Base-by-base conservation (phyloP, 139 green algal genomes). In the Pseudopediastrum boryanum region DNA sequence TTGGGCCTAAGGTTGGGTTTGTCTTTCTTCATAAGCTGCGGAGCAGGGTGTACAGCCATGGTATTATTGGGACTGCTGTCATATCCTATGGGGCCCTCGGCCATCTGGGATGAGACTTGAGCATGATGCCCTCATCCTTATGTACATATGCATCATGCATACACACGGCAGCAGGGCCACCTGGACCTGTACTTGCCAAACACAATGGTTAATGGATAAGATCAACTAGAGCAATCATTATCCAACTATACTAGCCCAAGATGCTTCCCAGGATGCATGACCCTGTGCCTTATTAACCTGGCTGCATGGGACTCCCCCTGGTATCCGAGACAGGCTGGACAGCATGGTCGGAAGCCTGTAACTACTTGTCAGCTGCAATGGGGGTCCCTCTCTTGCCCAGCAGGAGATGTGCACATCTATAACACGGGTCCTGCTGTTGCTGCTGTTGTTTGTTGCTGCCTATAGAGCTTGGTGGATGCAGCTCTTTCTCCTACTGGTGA, bases 381-480 rank as follows among this genome's bases (percentile, higher is more conserved):
- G 9, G n/a, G 33, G 33, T 25, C 29, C 10, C 21, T 10, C 36
- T 51, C 12, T 51, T 19, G 8, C 27, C 7, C n/a, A 9, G 3
- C 51, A 75, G 63, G 64, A 75, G 5, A 50, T 51, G 16, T 16
- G 19, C 16, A 12, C 35, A 52, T 54, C 31, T 4, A 8, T 41
- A 25, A 2, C 8, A 33, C 4, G 10, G 12, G 33, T 38, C 33
- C 58, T 43, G 29, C 8, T 41, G 62, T 13, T 43, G 62, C 9
- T 38, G 36, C 10, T 61, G 25, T 75, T 25, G 21, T 61, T 25
- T 41, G 8, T 23, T 51, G 44, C 41, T 56, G 41, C 7, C 27
- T 29, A 50, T 38, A 72, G 62, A 21, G 29, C 51, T 61, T 71
- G 48, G 16, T 73, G 27, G 44, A 72, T 66, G 38, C 54, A 63